Evolutionary conservation across 2,329 filamentous ascomycete species (phyloP).

Genomic region (Daldinia sp.): DNA sequence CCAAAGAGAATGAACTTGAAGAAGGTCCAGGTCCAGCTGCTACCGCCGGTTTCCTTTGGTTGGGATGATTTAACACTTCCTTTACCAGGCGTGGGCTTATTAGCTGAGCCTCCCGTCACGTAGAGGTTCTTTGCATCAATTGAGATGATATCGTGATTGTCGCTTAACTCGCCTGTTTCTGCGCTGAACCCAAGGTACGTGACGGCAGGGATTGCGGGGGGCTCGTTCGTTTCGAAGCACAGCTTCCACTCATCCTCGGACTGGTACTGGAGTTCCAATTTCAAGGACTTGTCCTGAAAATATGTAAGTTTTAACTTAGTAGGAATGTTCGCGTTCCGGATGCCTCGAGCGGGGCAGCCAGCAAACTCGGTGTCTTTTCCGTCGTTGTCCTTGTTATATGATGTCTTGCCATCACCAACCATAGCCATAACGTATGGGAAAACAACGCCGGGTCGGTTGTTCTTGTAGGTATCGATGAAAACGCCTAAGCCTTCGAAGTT

Average conservation of each 20-base stretch:
- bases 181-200: conserved; percentile 80
- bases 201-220: conserved; percentile 79
- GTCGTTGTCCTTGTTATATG: conserved; percentile 93
- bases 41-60: conserved; percentile 52
- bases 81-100: conserved; percentile 50
- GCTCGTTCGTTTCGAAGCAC: conserved; percentile 81
- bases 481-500: conserved; percentile 92
- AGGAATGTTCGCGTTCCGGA: conserved; percentile 79
- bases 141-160: conserved; percentile 96
- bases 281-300: conserved; percentile 93
- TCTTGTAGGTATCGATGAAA: conserved; percentile 99
- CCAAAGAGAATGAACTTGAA: conserved; percentile 85
- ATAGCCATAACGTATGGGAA: conserved; percentile 99
- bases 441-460: conserved; percentile 92
- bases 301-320: conserved; percentile 92
- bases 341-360: conserved; percentile 91
- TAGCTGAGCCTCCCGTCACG: conserved; percentile 61
- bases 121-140: conserved; percentile 91
- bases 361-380: conserved; percentile 93
- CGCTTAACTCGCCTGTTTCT: conserved; percentile 94
- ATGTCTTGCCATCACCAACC: conserved; percentile 88
- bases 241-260: conserved; percentile 84
- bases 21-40: conserved; percentile 69
- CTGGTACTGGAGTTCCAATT: conserved; percentile 95
- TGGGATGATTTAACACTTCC: conserved; percentile 52